These are phyloP conservation scores for Apiotrichum siamense DNA, from an alignment of 1,284 basidiomycete genomes.

Conservation along the genomic window DNA sequence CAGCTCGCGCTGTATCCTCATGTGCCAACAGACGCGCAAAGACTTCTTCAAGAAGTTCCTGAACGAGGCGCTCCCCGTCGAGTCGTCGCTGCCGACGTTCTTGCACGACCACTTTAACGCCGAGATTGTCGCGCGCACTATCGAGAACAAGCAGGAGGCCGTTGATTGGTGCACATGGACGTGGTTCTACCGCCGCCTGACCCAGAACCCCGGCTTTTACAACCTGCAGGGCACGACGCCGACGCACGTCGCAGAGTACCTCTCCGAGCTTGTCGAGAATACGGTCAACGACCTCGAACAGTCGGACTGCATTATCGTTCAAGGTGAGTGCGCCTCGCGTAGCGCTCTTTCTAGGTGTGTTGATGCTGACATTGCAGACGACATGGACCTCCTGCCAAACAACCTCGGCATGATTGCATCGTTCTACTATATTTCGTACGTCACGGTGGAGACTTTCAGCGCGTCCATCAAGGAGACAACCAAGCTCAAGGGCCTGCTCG, in stretches of 20 bases:
- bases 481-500: constrained; percentile 93
- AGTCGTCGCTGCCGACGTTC: constrained; percentile 81
- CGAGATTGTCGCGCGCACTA: constrained; percentile 96
- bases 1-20: constrained; percentile 83
- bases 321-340: constrained; percentile 55
- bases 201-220: constrained; percentile 82
- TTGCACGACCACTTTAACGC: constrained; percentile 97
- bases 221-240: constrained; percentile 90
- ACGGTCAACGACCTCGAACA: constrained; percentile 85
- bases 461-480: constrained; percentile 92
- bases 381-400: constrained; percentile 86
- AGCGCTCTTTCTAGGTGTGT: constrained; percentile 2
- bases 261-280: constrained; percentile 92
- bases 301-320: constrained; percentile 91
- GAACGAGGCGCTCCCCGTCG: constrained; percentile 93
- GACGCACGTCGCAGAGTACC: constrained; percentile 84
- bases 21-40: constrained; percentile 94
- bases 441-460: constrained; percentile 94
- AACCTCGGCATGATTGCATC: constrained; percentile 95
- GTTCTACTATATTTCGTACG: constrained; percentile 62
- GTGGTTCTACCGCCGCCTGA: constrained; percentile 87
- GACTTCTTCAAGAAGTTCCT: constrained; percentile 99
- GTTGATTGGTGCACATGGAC: constrained; percentile 59
- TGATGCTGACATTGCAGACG: constrained; percentile 53
- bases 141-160: constrained; percentile 96